Base-by-base conservation (phyloP, 2,329 filamentous ascomycete genomes). In the Alternaria novae-zelandiae region DNA sequence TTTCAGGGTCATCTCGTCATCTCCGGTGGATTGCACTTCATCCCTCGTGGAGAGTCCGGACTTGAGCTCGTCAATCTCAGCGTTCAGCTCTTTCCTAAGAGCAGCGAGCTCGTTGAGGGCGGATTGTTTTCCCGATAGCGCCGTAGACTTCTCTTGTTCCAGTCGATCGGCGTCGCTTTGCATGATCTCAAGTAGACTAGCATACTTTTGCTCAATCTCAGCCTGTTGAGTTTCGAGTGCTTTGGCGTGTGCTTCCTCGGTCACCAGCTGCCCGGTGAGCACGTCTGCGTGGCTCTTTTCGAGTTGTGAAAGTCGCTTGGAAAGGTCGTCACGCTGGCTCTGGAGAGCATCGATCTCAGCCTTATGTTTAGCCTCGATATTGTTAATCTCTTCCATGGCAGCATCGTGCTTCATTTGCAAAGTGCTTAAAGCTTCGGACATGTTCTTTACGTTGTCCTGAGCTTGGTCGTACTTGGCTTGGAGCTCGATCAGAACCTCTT, bases 191-290 rank as follows among this genome's bases (percentile, higher is more conserved):
- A 79, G 62, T 3, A 79, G 55, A 7, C 63, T 70, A 13, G 68
- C 70, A 25, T 72, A 77, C 30, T 76, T 78, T 21, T 74, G 65
- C 57, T 78, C 76, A 6, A 79, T 70, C 30, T 78, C 74, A 2
- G 62, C 64, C 46, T 68, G 69, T 47, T 73, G 74, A 5, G 67
- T 43, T 4, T 72, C 67, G 26, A 78, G 67, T 11, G 69, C 71
- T 36, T 72, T 70, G 12, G 60, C 49, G 26, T 78, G 74, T 9
- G 59, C 50, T 32, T 73, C 69, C 47, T 77, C 59, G 8, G 65
- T 56, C 13, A 66, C 61, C 5, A 63, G 45, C 8, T 70, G 70
- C 46, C 74, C 67, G 9, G 67, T 63, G 13, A 69, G 36, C 3
- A 63, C 53, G 9, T 69, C 64, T 6, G 64, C 59, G 28, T 76